A percentile compares a stretch with the other conserved stretches of the same genome.
phyloP scores from a whole-genome alignment of 202 grass and related monocot genomes.

The Zoysia matrella region DNA sequence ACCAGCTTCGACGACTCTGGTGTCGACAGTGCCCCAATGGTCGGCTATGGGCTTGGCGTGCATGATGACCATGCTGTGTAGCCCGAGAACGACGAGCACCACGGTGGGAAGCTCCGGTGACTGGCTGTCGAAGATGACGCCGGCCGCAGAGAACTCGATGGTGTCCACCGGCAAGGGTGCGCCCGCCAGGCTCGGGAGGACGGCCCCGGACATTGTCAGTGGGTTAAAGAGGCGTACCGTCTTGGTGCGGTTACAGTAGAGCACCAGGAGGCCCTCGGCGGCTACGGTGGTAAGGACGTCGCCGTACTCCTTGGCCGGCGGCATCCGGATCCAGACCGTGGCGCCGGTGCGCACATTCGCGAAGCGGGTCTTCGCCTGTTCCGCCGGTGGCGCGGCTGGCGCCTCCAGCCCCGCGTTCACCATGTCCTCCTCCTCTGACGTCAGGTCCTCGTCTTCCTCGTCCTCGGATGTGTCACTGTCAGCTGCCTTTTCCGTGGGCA shows the following conservation, averaged over 20 bases:
- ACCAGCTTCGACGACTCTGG: neutral
- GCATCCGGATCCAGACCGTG: neutral
- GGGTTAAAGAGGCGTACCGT: neutral
- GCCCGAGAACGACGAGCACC: neutral
- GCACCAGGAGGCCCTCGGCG: neutral
- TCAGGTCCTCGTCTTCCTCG: neutral
- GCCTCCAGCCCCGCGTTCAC: too few species aligned
- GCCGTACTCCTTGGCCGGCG: neutral
- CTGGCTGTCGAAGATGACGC: neutral
- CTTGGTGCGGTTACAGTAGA: neutral
- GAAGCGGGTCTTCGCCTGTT: neutral
- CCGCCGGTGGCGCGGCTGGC: neutral
- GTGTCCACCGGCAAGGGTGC: neutral
- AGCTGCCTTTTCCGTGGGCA: neutral
- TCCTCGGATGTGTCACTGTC: neutral
- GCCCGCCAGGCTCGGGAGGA: neutral
- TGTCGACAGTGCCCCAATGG: neutral
- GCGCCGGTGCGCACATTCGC: neutral
- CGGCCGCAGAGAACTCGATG: neutral
- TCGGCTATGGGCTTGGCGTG: neutral
- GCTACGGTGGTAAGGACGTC: rapidly evolving
- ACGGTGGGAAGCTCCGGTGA: neutral
- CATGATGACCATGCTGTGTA: neutral
- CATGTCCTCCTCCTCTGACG: neutral
- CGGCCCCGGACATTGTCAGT: neutral